These are phyloP conservation scores for Moniliella sp. DNA, from an alignment of 1,284 basidiomycete genomes.

Conservation along the genomic window DNA sequence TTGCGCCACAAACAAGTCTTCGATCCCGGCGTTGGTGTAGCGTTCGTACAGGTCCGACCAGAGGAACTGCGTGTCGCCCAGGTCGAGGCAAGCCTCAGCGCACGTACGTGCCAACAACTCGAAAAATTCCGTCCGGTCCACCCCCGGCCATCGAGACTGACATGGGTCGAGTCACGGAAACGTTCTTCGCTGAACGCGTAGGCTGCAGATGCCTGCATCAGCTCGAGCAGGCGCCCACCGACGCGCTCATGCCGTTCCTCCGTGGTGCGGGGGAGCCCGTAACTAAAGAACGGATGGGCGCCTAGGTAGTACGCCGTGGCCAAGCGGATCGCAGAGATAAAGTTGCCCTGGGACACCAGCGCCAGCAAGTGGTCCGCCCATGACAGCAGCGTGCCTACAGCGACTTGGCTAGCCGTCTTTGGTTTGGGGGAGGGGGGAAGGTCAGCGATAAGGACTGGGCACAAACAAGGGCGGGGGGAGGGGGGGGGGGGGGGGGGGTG, in stretches of 20 bases:
- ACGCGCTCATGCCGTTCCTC: constrained; percentile 46
- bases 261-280: constrained; percentile 56
- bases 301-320: constrained; percentile 65
- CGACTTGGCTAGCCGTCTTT: too few relatives aligned
- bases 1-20: constrained; percentile 62
- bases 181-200: constrained; percentile 88
- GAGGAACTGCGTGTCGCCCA: constrained; percentile 60
- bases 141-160: constrained; percentile 58
- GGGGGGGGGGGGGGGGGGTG: too few relatives aligned
- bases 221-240: constrained; percentile 53
- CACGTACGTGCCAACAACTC: constrained; percentile 64
- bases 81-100: constrained; percentile 57
- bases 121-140: constrained; percentile 71
- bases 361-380: constrained; percentile 83
- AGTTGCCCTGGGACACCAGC: constrained; percentile 64
- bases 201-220: constrained; percentile 64
- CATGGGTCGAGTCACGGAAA: constrained; percentile 67
- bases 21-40: constrained; percentile 64
- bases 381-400: constrained; percentile 65
- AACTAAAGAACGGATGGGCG: constrained; percentile 59
- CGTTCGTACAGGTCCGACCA: constrained; percentile 80
- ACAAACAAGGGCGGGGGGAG: too few relatives aligned
- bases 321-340: constrained; percentile 69
- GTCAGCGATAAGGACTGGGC: too few relatives aligned
- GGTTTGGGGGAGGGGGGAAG: too few relatives aligned